Conservation (phyloP, 139 green algal genomes). For the Chlamydomonas sphaeroides region DNA sequence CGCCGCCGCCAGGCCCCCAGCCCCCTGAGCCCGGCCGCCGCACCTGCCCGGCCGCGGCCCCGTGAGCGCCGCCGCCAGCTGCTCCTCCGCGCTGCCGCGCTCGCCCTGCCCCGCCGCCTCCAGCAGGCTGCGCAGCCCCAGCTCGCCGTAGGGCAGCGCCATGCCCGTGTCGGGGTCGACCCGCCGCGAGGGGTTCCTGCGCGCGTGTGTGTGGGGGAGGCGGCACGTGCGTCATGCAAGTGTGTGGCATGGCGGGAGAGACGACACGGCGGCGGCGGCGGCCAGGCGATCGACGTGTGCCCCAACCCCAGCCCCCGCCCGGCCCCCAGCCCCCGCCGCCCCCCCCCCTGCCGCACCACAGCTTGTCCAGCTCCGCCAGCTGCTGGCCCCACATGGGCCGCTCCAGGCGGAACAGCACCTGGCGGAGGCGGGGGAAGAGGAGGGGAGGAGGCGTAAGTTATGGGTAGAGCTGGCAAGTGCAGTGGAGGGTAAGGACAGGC, state of each 20-base stretch:
- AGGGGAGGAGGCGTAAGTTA: no score
- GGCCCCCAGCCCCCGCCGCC: no score
- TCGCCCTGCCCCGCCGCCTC: not conserved
- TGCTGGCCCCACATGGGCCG: constrained; percentile 48
- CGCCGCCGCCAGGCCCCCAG: not conserved
- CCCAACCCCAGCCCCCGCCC: not conserved
- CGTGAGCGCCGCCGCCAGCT: not conserved
- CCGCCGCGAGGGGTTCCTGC: constrained; percentile 1
- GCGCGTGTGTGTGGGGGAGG: no score
- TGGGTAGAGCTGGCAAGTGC: no score
- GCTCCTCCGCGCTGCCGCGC: not conserved
- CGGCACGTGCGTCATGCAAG: no score
- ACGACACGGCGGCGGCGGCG: no score
- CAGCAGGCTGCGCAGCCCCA: constrained; percentile 15
- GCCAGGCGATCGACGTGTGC: no score
- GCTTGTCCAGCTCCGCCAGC: constrained; percentile 43
- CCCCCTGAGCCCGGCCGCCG: not conserved
- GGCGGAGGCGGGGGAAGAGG: no score
- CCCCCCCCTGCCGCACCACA: constrained; percentile 30
- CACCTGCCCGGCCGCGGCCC: constrained; percentile 4
- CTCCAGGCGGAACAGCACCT: constrained; percentile 52
- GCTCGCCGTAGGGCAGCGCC: constrained; percentile 26
- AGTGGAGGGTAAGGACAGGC: no score
- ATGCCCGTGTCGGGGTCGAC: constrained; percentile 8
- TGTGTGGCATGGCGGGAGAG: not conserved